Evolutionary conservation across 2,329 filamentous ascomycete species (phyloP), one percentile per base, ranked within the genome.

Genomic region (Ceratocystis huliohia): DNA sequence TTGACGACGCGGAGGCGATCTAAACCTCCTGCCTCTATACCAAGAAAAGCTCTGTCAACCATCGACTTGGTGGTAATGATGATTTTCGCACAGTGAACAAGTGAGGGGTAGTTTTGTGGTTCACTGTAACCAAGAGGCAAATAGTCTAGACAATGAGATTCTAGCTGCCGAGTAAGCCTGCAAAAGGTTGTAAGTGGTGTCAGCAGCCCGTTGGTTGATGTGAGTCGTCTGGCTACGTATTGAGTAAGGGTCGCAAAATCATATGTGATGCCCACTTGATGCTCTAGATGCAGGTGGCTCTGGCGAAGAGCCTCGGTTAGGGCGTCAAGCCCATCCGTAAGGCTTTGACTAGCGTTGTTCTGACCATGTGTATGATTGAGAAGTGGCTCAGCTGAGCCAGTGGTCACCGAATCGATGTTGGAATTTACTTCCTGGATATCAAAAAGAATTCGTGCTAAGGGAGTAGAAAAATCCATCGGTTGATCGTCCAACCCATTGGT

Each of bases 341-440:
- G 88, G 65, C 81, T 81, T 64, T 82, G 81, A 70, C 88, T 91
- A 1, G 91, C 85, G 41, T 84, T 81, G 15, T 86, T 88, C 74
- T 94, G 89, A 56, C 84, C 78, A 68, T 85, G 81, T 2, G 92
- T 95, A 75, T 96, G 83, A 37, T 85, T 79, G 22, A 99, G 82
- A 33, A 99, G 81, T 0, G 91, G 89, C 0, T 93, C 78, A 2
- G 94, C 91, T 33, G 87, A 89, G 69, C 88, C 87, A 1, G 91
- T 94, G 5, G 93, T 95, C 50, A 97, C 82, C 2, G 84, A 83
- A 75, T 99, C 91, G 69, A 99, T 96, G 74, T 96, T 91, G 0
- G 92, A 96, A 76, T 97, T 93, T 70, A 99, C 88, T 76, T 97
- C 94, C 74, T 97, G 94, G 2, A 94, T 87, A 76, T 99, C 94